Evolutionary conservation across 768 basidiomycete species (phyloP).

Genomic region (Pleurotus giganteus): DNA sequence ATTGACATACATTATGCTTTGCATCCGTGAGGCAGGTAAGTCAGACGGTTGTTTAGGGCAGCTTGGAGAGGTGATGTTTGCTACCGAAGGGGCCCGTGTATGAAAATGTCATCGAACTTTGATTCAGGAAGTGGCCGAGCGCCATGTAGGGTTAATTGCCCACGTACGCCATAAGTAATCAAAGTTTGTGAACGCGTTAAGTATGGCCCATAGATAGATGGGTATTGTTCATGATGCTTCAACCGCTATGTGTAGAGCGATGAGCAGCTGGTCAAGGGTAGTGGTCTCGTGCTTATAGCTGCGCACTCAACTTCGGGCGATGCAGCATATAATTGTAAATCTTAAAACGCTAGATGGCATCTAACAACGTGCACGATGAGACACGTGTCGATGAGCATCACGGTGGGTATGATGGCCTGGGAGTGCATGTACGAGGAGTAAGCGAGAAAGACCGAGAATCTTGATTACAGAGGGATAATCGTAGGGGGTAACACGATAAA

Average conservation of each 20-base stretch:
- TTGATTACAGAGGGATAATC: conserved; percentile 2
- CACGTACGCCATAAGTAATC: no score
- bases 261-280: not conserved
- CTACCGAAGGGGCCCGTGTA: no score
- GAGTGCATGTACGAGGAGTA: not conserved
- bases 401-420: not conserved
- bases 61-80: no score
- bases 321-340: not conserved
- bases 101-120: no score
- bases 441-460: not conserved
- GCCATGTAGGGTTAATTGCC: no score
- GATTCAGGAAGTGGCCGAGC: no score
- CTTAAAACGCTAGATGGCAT: conserved; percentile 2
- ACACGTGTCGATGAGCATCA: not conserved
- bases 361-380: not conserved
- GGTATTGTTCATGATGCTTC: not conserved
- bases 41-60: no score
- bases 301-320: not conserved
- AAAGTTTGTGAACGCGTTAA: no score
- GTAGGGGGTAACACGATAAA: not conserved
- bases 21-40: no score
- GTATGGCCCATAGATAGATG: no score
- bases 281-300: not conserved
- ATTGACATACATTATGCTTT: no score
- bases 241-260: not conserved